phyloP scores from a whole-genome alignment of 139 green algal genomes.

The Haematococcus lacustris region DNA sequence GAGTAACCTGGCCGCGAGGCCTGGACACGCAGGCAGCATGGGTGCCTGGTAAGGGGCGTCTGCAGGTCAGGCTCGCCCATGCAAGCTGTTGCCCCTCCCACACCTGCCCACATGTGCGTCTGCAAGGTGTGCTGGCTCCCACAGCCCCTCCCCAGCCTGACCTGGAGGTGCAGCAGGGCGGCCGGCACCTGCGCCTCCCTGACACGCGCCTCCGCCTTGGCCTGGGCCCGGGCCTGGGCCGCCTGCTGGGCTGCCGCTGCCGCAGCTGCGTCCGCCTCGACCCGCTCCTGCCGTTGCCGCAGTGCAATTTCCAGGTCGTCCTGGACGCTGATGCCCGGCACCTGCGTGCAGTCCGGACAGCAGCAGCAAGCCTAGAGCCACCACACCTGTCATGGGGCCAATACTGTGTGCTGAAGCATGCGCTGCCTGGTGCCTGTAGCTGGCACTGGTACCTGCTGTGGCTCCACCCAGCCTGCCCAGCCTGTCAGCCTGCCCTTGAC shows the following conservation, averaged over 20 bases:
- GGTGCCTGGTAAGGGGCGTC: no score
- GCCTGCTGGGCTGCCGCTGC: constrained; percentile 6
- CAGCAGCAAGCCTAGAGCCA: background rate
- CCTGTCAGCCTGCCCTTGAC: background rate
- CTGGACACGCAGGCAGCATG: background rate
- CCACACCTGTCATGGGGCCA: background rate
- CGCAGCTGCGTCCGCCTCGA: constrained; percentile 8
- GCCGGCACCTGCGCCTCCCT: background rate
- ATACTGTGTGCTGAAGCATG: background rate
- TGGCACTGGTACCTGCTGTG: background rate
- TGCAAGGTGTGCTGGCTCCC: background rate
- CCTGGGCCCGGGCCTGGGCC: background rate
- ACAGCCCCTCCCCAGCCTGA: background rate
- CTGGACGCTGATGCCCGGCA: constrained; percentile 41
- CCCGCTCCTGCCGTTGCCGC: constrained; percentile 14
- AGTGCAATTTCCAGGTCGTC: constrained; percentile 36
- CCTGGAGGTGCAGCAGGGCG: background rate
- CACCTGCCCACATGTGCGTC: background rate
- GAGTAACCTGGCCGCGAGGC: background rate
- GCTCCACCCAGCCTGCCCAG: background rate
- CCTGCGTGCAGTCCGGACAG: constrained; percentile 6
- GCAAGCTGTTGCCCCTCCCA: no score
- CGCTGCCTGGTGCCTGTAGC: background rate
- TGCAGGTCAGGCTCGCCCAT: no score
- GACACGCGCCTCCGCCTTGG: background rate